These are phyloP conservation scores for Psilocybe cyanescens DNA, from an alignment of 768 basidiomycete species.

Conservation along the genomic window DNA sequence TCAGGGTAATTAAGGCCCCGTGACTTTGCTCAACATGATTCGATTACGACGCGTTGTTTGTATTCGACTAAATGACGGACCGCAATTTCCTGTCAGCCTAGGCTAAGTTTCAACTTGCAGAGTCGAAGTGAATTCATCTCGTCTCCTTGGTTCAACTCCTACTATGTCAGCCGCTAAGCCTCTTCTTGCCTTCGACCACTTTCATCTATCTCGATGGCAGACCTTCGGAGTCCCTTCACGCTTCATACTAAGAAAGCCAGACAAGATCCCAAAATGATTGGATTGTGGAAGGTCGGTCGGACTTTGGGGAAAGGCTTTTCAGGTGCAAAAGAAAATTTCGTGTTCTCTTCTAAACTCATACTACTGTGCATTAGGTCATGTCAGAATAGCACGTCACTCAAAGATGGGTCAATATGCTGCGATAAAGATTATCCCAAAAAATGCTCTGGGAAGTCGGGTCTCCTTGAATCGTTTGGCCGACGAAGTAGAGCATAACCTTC, in stretches of 20 bases:
- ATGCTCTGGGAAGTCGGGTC: slow-evolving; percentile 64
- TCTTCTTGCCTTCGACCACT: slow-evolving; percentile 14
- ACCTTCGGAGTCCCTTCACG: slow-evolving; percentile 22
- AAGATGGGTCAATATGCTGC: slow-evolving; percentile 90
- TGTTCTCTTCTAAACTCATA: neutral
- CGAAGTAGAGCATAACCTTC: slow-evolving; percentile 75
- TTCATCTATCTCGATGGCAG: slow-evolving; percentile 30
- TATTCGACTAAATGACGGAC: slow-evolving; percentile 1
- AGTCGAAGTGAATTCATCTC: neutral
- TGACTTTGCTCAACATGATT: slow-evolving; percentile 19
- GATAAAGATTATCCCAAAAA: slow-evolving; percentile 92
- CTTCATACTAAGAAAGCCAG: slow-evolving; percentile 21
- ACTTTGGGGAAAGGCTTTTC: slow-evolving; percentile 84
- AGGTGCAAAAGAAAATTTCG: slow-evolving; percentile 45
- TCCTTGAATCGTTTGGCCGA: slow-evolving; percentile 73
- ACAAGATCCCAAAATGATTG: slow-evolving; percentile 68
- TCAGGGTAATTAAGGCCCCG: slow-evolving; percentile 4
- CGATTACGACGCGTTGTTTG: slow-evolving; percentile 33
- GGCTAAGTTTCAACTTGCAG: neutral
- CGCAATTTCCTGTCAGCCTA: neutral
- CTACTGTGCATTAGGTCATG: slow-evolving; percentile 63
- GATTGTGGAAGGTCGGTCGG: slow-evolving; percentile 82
- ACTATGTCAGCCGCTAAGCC: slow-evolving; percentile 28
- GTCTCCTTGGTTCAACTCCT: neutral
- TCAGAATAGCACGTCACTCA: slow-evolving; percentile 87